phyloP scores from a whole-genome alignment of 2,329 filamentous ascomycete genomes.

The Phyllosticta citrichinensis region DNA sequence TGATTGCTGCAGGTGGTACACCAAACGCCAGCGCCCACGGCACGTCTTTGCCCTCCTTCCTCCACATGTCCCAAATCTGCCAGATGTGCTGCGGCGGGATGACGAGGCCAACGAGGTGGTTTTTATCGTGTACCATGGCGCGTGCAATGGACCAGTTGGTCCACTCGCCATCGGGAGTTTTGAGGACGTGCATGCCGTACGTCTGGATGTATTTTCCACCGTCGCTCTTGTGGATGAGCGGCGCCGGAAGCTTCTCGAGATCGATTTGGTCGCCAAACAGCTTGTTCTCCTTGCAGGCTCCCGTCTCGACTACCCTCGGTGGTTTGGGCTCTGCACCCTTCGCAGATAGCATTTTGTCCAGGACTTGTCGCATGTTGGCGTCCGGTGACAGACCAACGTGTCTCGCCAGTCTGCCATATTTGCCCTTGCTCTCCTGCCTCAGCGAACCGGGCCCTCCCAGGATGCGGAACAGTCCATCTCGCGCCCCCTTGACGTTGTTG shows the following conservation, averaged over 20 bases:
- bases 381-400: slow-evolving; percentile 33
- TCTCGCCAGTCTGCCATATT: slow-evolving; percentile 34
- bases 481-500: slow-evolving; percentile 40
- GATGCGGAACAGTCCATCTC: slow-evolving; percentile 39
- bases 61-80: slow-evolving; percentile 39
- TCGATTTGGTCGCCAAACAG: slow-evolving; percentile 33
- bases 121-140: slow-evolving; percentile 39
- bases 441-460: slow-evolving; percentile 36
- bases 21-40: slow-evolving; percentile 41
- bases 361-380: slow-evolving; percentile 8
- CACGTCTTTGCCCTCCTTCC: slow-evolving; percentile 34
- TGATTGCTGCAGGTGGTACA: slow-evolving; percentile 40
- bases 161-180: slow-evolving; percentile 37
- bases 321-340: neutral
- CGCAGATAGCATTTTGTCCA: slow-evolving; percentile 12
- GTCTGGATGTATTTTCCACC: slow-evolving; percentile 44
- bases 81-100: slow-evolving; percentile 39
- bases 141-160: slow-evolving; percentile 39
- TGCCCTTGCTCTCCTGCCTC: slow-evolving; percentile 20
- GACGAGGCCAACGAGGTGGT: slow-evolving; percentile 33
- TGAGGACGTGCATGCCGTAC: slow-evolving; percentile 40
- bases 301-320: slow-evolving; percentile 16
- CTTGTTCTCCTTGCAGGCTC: slow-evolving; percentile 35
- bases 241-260: slow-evolving; percentile 27
- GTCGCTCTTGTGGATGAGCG: slow-evolving; percentile 35